Percentiles rank a stretch among this genome's conserved stretches.
phyloP scores from a whole-genome alignment of 768 basidiomycete genomes.

The Lactifluus piperatus region DNA sequence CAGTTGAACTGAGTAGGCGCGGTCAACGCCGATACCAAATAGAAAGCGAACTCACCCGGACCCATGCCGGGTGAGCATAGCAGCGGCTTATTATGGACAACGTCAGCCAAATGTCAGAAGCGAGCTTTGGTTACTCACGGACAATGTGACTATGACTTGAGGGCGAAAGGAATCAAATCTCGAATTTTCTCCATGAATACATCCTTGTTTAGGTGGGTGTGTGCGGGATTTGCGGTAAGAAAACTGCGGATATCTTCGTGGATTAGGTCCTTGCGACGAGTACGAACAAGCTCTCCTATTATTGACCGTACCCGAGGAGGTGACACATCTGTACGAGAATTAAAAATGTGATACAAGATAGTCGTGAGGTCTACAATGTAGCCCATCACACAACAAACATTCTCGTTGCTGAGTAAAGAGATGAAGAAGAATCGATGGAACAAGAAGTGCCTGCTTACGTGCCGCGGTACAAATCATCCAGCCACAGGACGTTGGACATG shows the following conservation, averaged over 20 bases:
- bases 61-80: no score
- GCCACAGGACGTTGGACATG: neutral
- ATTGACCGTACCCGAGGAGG: neutral
- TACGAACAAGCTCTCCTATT: neutral
- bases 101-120: neutral
- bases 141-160: neutral
- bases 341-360: neutral
- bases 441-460: neutral
- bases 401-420: neutral
- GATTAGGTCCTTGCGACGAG: neutral
- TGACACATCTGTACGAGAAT: neutral
- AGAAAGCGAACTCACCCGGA: neutral
- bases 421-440: neutral
- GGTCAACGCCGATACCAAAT: neutral
- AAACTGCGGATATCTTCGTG: neutral
- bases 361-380: constrained; percentile 6
- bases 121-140: neutral
- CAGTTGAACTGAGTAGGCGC: neutral
- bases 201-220: neutral
- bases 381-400: neutral
- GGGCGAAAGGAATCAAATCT: neutral
- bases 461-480: neutral
- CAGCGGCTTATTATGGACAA: neutral
- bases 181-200: neutral
- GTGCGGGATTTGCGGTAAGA: neutral